Evolutionary conservation across 2,329 filamentous ascomycete genomes (phyloP).

Genomic region (Geosmithia flava): DNA sequence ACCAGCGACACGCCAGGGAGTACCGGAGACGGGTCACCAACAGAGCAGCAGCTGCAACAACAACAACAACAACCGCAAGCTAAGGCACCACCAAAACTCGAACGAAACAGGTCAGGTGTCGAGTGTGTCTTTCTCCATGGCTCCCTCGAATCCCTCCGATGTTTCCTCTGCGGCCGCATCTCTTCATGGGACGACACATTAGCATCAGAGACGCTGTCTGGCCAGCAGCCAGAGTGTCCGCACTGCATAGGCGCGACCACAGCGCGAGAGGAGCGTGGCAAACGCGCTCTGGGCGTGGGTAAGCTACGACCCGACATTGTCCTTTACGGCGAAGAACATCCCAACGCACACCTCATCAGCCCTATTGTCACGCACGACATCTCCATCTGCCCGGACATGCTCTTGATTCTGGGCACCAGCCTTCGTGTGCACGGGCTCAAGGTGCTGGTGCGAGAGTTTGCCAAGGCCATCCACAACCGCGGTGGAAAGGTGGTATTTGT

Average conservation of each 20-base stretch:
- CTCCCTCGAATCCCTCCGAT: constrained; percentile 52
- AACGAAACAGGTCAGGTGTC: constrained; percentile 29
- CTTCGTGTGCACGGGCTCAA: constrained; percentile 61
- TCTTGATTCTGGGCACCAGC: constrained; percentile 61
- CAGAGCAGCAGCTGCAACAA: background rate
- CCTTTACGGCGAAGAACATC: constrained; percentile 63
- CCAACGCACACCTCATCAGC: constrained; percentile 54
- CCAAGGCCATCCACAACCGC: constrained; percentile 55
- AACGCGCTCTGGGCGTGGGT: constrained; percentile 54
- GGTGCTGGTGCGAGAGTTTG: constrained; percentile 58
- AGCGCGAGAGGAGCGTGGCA: constrained; percentile 50
- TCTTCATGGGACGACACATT: constrained; percentile 46
- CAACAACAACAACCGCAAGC: background rate
- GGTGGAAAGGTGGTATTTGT: constrained; percentile 61
- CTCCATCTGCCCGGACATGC: constrained; percentile 48
- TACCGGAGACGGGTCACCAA: background rate
- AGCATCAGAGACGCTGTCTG: constrained; percentile 44
- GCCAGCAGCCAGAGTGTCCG: constrained; percentile 55
- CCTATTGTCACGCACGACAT: constrained; percentile 58
- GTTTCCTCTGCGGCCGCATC: constrained; percentile 46
- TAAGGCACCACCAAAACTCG: constrained; percentile 8
- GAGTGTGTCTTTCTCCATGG: constrained; percentile 63
- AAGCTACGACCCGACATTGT: constrained; percentile 62
- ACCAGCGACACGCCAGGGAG: background rate
- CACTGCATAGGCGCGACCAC: constrained; percentile 51